A percentile compares a stretch with the other conserved stretches of the same genome.
These are phyloP conservation scores for Leishmania braziliensis DNA, from an alignment of 208 protist species.

Conservation along the genomic window DNA sequence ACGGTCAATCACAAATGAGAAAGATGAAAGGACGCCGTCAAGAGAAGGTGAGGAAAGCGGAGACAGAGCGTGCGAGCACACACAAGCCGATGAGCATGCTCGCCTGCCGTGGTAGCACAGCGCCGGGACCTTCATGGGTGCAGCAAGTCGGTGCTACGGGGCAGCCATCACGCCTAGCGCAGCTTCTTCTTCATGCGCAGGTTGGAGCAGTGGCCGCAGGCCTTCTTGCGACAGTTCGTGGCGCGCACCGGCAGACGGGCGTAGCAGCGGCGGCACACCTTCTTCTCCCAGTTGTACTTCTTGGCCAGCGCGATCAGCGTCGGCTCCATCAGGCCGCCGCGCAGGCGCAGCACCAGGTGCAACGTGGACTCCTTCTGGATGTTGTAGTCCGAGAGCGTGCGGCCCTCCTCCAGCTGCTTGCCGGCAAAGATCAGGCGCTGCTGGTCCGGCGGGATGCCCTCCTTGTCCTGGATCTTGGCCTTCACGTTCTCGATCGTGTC, in stretches of 20 bases:
- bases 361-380: slow-evolving; percentile 99
- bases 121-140: no score
- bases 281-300: slow-evolving; percentile 99
- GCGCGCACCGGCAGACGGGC: slow-evolving; percentile 97
- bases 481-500: slow-evolving; percentile 98
- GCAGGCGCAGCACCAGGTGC: slow-evolving; percentile 69
- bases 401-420: slow-evolving; percentile 99
- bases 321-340: slow-evolving; percentile 96
- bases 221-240: slow-evolving; percentile 99
- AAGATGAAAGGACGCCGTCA: background rate
- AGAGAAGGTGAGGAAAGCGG: background rate
- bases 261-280: slow-evolving; percentile 16
- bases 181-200: slow-evolving; percentile 99
- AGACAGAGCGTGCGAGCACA: slow-evolving; percentile 1
- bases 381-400: slow-evolving; percentile 98
- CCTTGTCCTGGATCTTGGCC: slow-evolving; percentile 99
- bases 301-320: slow-evolving; percentile 96
- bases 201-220: slow-evolving; percentile 98
- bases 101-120: background rate
- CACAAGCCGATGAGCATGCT: background rate
- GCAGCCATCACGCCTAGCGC: background rate
- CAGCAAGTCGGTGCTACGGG: no score
- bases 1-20: background rate
- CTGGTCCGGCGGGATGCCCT: slow-evolving; percentile 90
- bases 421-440: slow-evolving; percentile 53